Percentiles rank a stretch among this genome's conserved stretches.
Evolutionary conservation across 495 filamentous ascomycete genomes (phyloP).

Genomic region (Lophiostoma macrostomum): DNA sequence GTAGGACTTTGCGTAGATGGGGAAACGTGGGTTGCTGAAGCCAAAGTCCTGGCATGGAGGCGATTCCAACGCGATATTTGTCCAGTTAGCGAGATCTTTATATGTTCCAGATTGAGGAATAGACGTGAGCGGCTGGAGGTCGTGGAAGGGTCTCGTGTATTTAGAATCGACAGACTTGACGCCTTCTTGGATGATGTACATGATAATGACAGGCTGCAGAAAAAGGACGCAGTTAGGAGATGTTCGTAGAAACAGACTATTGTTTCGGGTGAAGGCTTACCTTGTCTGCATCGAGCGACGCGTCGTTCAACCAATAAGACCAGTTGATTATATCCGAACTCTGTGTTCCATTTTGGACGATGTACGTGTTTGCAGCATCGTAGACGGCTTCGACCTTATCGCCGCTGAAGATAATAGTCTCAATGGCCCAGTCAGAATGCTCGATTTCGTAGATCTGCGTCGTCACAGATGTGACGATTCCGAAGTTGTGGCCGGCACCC

Average conservation of each 20-base stretch:
- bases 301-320: constrained; percentile 49
- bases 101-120: constrained; percentile 43
- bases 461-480: constrained; percentile 43
- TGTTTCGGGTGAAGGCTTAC: too few species aligned
- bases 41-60: constrained; percentile 49
- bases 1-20: constrained; percentile 48
- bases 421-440: constrained; percentile 43
- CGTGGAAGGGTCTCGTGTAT: constrained; percentile 48
- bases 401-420: constrained; percentile 47
- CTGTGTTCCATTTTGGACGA: constrained; percentile 43
- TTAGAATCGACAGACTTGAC: constrained; percentile 41
- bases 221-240: background rate
- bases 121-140: constrained; percentile 45
- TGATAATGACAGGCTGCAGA: constrained; percentile 47
- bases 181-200: constrained; percentile 53
- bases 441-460: constrained; percentile 4
- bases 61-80: constrained; percentile 39
- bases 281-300: background rate
- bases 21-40: constrained; percentile 50
- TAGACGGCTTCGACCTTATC: constrained; percentile 51
- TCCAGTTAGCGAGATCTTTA: constrained; percentile 47
- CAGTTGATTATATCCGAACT: constrained; percentile 48
- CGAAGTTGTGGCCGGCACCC: constrained; percentile 40
- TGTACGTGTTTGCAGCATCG: constrained; percentile 45
- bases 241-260: background rate